Base-by-base conservation (phyloP, 371 early-diverging fungal genomes). In the Circinella minor region DNA sequence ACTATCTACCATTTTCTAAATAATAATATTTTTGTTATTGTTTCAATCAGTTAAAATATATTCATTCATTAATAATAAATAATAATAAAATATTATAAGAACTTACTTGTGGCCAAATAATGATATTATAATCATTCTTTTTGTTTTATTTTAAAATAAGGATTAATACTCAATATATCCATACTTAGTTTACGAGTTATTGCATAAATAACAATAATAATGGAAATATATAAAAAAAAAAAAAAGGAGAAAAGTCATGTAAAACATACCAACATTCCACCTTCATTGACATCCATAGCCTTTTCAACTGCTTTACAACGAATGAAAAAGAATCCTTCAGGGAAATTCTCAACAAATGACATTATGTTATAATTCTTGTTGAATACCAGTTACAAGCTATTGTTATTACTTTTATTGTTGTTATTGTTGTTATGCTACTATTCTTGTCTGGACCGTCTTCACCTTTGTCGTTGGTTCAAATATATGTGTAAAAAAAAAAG, bases 41-140 rank as follows among this genome's bases (percentile, higher is more conserved):
- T 27, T 27, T 27, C 2, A 63, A 18, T 63, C 17, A 43, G 46
- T 39, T 47, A n/a, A 5, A 51, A 13, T 51, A n/a, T 51, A 51
- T 1, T 43, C 43, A 6, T 43, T 6, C 43, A 43, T 43, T 11
- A 43, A 51, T 5, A 5, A 51, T 8, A 17, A 51, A n/a, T 51
- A 51, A n/a, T 47, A 47, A 15, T 47, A 47, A 15, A 11, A 47
- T 9, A 9, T 11, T 11, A 47, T 15, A 47, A 47, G 11, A 51
- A 14, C 54, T 65, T 71, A 84, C 84, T 73, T 81, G 82, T 15
- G 80, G 84, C 81, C 82, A 84, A n/a, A 84, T 81, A 65, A 84
- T 84, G 13, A 84, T 78, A 66, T 68, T 67, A 4, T 77, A 68
- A 48, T 84, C 84, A 43, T 84, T 84, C 84, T 84, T 68, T 60